phyloP scores from a whole-genome alignment of 2,329 filamentous ascomycete genomes.

The Sporothrix curviconia region DNA sequence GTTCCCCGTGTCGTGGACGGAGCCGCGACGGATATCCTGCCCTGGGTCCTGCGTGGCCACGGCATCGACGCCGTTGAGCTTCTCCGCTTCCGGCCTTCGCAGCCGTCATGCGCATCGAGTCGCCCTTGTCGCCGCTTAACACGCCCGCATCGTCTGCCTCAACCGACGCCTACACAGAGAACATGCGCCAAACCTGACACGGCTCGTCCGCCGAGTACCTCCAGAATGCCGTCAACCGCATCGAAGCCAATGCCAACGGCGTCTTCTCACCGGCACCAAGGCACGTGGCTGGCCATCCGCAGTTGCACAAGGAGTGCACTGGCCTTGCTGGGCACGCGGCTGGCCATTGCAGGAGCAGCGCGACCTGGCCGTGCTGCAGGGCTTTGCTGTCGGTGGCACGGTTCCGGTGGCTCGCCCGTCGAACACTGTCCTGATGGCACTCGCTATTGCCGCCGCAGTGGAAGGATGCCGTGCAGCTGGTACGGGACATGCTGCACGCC shows the following conservation, averaged over 20 bases:
- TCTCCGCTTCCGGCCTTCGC: conserved; percentile 9
- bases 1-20: background rate
- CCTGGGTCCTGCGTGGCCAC: conserved; percentile 12
- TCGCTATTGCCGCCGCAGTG: background rate
- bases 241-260: conserved; percentile 11
- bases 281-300: conserved; percentile 12
- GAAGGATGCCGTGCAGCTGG: background rate
- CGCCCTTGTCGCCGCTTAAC: background rate
- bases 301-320: conserved; percentile 11
- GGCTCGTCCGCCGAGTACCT: conserved; percentile 7
- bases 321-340: background rate
- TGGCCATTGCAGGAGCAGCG: background rate
- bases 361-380: background rate
- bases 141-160: background rate
- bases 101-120: background rate
- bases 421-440: background rate
- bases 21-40: conserved; percentile 8
- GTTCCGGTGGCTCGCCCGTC: background rate
- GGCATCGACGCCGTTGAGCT: conserved; percentile 10
- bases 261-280: conserved; percentile 16
- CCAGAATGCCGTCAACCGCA: conserved; percentile 8
- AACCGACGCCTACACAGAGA: background rate
- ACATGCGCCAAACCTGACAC: background rate
- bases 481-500: background rate
- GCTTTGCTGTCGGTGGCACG: background rate